phyloP scores from a whole-genome alignment of 352 stramenopile species.

The Pythium phragmiticola region DNA sequence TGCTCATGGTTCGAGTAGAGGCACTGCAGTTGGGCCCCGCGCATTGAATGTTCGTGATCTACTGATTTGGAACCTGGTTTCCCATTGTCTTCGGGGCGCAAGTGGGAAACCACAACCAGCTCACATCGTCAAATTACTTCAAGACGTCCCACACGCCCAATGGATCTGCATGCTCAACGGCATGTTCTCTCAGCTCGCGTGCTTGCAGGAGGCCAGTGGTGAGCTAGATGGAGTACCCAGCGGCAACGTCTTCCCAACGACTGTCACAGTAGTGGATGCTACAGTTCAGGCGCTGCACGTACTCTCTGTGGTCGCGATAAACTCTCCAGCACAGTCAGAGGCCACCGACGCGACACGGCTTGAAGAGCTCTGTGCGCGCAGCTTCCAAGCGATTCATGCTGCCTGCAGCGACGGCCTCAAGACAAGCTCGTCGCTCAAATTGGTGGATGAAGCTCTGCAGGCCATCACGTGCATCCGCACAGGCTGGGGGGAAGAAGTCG shows the following conservation, averaged over 20 bases:
- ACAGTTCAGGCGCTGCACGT: slow-evolving; percentile 9
- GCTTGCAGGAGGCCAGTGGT: not conserved
- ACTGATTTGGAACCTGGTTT: slow-evolving; percentile 19
- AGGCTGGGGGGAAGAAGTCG: slow-evolving; percentile 30
- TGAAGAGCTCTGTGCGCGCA: slow-evolving; percentile 5
- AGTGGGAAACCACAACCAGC: not conserved
- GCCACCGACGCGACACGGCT: not conserved
- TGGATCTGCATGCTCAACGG: slow-evolving; percentile 19
- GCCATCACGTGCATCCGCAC: slow-evolving; percentile 6
- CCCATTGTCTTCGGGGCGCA: slow-evolving; percentile 3
- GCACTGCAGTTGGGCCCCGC: not conserved
- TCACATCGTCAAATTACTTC: slow-evolving; percentile 13
- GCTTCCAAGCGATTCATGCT: slow-evolving; percentile 7
- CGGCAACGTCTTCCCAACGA: not conserved
- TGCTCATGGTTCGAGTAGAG: not conserved
- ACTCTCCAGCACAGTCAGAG: not conserved
- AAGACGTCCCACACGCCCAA: slow-evolving; percentile 11
- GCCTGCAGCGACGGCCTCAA: not conserved
- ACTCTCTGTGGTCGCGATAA: slow-evolving; percentile 5
- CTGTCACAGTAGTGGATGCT: not conserved
- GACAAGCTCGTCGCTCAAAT: not conserved
- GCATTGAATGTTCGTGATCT: slow-evolving; percentile 16
- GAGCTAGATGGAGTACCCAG: not conserved
- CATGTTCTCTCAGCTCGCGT: slow-evolving; percentile 1
- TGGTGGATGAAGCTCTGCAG: slow-evolving; percentile 13